Percentiles rank a stretch among this genome's conserved stretches.
Evolutionary conservation across 208 protist species (phyloP).

Genomic region (Zelonia costaricensis): DNA sequence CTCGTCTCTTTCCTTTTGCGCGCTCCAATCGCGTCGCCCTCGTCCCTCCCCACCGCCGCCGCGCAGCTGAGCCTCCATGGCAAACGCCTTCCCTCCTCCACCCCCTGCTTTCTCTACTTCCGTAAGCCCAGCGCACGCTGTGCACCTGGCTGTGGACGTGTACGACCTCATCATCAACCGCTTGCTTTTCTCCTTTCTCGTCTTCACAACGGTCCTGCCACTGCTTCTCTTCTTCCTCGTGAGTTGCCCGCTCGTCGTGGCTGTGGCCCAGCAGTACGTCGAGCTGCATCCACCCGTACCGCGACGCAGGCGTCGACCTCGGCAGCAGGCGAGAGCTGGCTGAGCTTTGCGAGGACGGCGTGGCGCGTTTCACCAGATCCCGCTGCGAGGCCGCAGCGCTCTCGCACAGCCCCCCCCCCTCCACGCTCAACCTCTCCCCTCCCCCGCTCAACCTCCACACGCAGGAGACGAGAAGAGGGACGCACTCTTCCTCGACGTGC

Average conservation of each 20-base stretch:
- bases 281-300: neutral
- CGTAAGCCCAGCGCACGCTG: no score
- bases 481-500: no score
- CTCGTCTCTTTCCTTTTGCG: neutral
- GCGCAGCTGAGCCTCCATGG: neutral
- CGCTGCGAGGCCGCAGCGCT: no score
- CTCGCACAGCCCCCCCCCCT: no score
- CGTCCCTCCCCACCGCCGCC: no score
- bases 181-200: constrained; percentile 1
- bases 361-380: no score
- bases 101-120: neutral
- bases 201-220: neutral
- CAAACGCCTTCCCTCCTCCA: neutral
- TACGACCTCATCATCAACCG: neutral
- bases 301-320: neutral
- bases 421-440: no score
- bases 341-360: no score
- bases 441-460: no score
- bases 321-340: no score
- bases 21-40: neutral
- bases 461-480: no score
- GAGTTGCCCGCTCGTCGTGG: neutral
- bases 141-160: neutral
- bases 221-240: neutral
- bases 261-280: neutral